Evolutionary conservation across 2,329 filamentous ascomycete species (phyloP), one percentile per base, ranked within the genome.

Genomic region (Penicillium paneum): DNA sequence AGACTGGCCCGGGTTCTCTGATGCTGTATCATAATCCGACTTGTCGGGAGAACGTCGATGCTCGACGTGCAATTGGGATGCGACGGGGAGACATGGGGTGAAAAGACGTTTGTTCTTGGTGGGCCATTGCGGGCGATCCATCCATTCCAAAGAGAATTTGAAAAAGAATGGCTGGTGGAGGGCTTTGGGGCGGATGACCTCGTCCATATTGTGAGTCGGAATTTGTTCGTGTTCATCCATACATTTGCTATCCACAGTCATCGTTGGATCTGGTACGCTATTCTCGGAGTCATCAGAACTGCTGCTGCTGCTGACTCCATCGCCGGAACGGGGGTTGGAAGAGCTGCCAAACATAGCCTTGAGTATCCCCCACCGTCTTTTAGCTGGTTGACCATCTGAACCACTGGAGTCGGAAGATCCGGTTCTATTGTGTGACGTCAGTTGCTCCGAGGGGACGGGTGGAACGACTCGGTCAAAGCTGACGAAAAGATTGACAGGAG

Each of bases 61-160:
- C 57, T 82, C 79, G 19, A 86, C 69, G 36, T 81, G 74, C 19
- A 76, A 63, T 59, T 85, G 82, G 2, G 83, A 81, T 8, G 79
- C 78, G 11, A 79, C 70, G 0, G 84, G 84, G 12, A 87, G 76
- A 38, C 78, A 77, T 1, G 84, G 84, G 8, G 81, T 77, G 48
- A 76, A 75, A 7, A 87, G 74, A 5, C 79, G 78, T 70, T 75
- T 74, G 77, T 83, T 70, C 71, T 80, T 70, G 69, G 75, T 69
- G 63, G 80, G 56, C 68, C 74, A 70, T 62, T 78, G 67, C 67
- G 80, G 71, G 64, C 80, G 79, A 54, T 83, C 81, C 45, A 81
- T 78, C 78, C 80, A 86, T 67, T 88, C 85, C n/a, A 88, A 74
- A 1, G 84, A 86, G 67, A 88, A 88, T 56, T 83, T 85, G 76